These are phyloP conservation scores for Boeremia lycopersici DNA, from an alignment of 2,329 filamentous ascomycete genomes.

Conservation along the genomic window DNA sequence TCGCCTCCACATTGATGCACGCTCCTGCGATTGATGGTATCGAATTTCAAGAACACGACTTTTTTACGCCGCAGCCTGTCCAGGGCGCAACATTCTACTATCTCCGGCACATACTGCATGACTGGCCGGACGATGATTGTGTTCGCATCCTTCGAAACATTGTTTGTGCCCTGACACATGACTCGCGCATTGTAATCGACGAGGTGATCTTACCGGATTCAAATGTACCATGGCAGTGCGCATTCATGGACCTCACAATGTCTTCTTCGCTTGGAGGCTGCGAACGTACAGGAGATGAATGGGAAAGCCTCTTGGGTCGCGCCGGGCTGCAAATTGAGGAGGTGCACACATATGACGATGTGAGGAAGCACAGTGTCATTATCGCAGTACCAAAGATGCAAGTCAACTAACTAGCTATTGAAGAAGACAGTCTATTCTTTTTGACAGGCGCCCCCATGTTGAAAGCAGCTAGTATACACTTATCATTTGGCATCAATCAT, in stretches of 20 bases:
- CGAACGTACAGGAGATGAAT: conserved; percentile 34
- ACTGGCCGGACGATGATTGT: conserved; percentile 39
- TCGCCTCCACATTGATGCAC: conserved; percentile 29
- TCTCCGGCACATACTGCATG: conserved; percentile 41
- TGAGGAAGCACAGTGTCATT: conserved; percentile 30
- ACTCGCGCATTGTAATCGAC: conserved; percentile 41
- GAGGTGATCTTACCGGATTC: conserved; percentile 40
- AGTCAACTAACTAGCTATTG: background rate
- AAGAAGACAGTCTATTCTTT: too few relatives aligned
- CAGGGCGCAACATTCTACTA: conserved; percentile 43
- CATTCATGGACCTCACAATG: conserved; percentile 38
- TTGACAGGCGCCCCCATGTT: too few relatives aligned
- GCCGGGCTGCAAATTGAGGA: conserved; percentile 35
- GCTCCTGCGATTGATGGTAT: conserved; percentile 25
- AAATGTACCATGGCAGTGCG: conserved; percentile 37
- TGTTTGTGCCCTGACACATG: conserved; percentile 32
- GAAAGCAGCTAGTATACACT: too few relatives aligned
- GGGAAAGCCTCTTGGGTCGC: conserved; percentile 23
- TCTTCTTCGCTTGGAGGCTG: conserved; percentile 31
- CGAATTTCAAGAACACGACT: conserved; percentile 41
- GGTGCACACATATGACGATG: conserved; percentile 34
- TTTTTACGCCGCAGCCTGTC: conserved; percentile 39
- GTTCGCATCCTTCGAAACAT: conserved; percentile 36
- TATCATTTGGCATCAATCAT: too few relatives aligned
- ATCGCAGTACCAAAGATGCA: conserved; percentile 18